Percentiles rank a stretch among this genome's conserved stretches.
phyloP scores from a whole-genome alignment of 768 basidiomycete species.

The Trametes villosa region DNA sequence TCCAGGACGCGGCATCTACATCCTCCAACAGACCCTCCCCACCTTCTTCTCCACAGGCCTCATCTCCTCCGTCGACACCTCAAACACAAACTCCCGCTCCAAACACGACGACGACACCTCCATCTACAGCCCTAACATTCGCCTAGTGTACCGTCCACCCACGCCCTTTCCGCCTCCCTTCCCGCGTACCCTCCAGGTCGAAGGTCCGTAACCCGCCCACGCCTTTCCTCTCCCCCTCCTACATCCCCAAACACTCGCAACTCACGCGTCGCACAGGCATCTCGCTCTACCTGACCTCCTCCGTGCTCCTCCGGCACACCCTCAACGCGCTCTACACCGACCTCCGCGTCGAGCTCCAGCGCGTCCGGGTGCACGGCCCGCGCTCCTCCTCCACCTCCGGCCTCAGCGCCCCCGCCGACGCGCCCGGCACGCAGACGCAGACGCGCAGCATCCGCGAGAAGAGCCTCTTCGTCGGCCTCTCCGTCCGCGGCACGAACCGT shows the following conservation, averaged over 20 bases:
- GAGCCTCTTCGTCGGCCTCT: slow-evolving; percentile 56
- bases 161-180: slow-evolving; percentile 67
- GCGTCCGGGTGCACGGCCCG: slow-evolving; percentile 42
- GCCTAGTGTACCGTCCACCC: slow-evolving; percentile 72
- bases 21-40: slow-evolving; percentile 71
- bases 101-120: slow-evolving; percentile 38
- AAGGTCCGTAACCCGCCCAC: slow-evolving; percentile 52
- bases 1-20: slow-evolving; percentile 70
- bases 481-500: slow-evolving; percentile 60
- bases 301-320: slow-evolving; percentile 71
- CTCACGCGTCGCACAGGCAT: slow-evolving; percentile 48
- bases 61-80: slow-evolving; percentile 53
- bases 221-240: background rate
- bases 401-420: background rate
- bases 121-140: slow-evolving; percentile 67
- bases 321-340: slow-evolving; percentile 77
- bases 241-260: background rate
- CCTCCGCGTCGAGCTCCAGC: slow-evolving; percentile 57
- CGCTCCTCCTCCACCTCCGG: slow-evolving; percentile 18
- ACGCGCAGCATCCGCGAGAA: slow-evolving; percentile 54
- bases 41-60: slow-evolving; percentile 74
- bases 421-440: background rate
- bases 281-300: slow-evolving; percentile 71
- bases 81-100: slow-evolving; percentile 40
- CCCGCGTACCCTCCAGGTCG: slow-evolving; percentile 67